Evolutionary conservation across 345 rosid genomes (phyloP).

Genomic region (Eucalyptus cloeziana): DNA sequence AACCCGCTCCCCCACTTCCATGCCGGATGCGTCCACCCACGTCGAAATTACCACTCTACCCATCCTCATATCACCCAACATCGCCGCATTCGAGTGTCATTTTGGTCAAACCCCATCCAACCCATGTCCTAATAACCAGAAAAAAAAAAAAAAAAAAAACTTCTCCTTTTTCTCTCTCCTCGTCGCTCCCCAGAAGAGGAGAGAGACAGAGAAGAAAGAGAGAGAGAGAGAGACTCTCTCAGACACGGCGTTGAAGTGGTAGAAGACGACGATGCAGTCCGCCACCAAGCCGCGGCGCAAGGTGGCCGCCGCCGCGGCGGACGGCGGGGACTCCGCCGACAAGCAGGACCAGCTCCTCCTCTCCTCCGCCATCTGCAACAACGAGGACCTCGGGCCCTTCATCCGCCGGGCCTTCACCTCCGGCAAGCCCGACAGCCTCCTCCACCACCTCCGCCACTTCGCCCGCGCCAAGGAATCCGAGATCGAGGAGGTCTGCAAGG

Average conservation of each 20-base stretch:
- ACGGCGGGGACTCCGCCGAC: slow-evolving; percentile 61
- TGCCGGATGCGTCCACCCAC: neutral
- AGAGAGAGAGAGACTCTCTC: neutral
- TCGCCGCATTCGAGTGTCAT: neutral
- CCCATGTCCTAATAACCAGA: neutral
- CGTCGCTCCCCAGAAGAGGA: neutral
- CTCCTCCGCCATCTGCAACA: slow-evolving; percentile 87
- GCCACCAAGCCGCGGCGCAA: slow-evolving; percentile 71
- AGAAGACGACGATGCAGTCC: slow-evolving; percentile 37
- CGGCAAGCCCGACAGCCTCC: slow-evolving; percentile 81
- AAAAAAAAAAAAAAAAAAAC: neutral
- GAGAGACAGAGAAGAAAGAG: neutral
- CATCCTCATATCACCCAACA: neutral
- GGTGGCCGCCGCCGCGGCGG: slow-evolving; percentile 21
- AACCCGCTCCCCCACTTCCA: neutral
- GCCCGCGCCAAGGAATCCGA: slow-evolving; percentile 87
- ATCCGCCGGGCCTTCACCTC: slow-evolving; percentile 73
- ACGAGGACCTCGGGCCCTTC: slow-evolving; percentile 87
- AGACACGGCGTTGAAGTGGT: neutral
- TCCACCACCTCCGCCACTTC: slow-evolving; percentile 80
- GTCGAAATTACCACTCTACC: neutral
- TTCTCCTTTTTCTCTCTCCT: neutral
- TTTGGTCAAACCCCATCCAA: neutral
- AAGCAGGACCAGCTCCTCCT: slow-evolving; percentile 76
- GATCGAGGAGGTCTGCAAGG: slow-evolving; percentile 96